Evolutionary conservation across 768 basidiomycete species (phyloP), one percentile per base, ranked within the genome.

Genomic region (Inosperma sp.): DNA sequence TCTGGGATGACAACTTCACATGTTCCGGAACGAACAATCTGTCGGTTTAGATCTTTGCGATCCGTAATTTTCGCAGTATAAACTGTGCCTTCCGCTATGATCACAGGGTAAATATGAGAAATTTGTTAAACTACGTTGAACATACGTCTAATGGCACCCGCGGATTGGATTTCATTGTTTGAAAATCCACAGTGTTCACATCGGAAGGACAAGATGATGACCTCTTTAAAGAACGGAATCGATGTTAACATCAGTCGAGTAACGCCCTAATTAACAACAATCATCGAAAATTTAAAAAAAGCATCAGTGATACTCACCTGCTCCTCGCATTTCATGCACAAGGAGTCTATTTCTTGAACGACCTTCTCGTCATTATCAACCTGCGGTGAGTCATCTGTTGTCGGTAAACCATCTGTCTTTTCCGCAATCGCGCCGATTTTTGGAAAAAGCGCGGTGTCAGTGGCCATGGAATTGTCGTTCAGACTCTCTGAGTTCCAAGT

Each of bases 131-230:
- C 19, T 9, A 40, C 9, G 39, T 13, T 13, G 5, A 72, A 51
- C 85, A 58, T 60, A 90, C 94, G 82, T 76, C 88, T 78, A 49
- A 95, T 93, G 44, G 76, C 65, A 5, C 89, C 88, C 0, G 96
- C 96, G 7, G 89, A 82, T 61, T 97, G 93, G 37, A 95, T 85
- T 69, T 98, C 95, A 65, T 95, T 99, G 68, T 99, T 98, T 33
- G 76, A 66, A 56, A 76, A 69, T 7, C 93, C 93, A 60, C 96
- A 99, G 61, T 93, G 84, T 51, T 95, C 91, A 65, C 96, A 99
- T 50, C 86, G 80, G 73, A 99, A 99, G 31, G 92, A 94, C 83
- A 95, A 93, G 53, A 98, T 82, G 56, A 99, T 88, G 45, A 98
- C 84, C 66, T 99, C 91, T 37, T 82, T 76, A 74, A 98, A 98